phyloP scores from a whole-genome alignment of 2,329 filamentous ascomycete genomes.

The Apiospora saccharicola region DNA sequence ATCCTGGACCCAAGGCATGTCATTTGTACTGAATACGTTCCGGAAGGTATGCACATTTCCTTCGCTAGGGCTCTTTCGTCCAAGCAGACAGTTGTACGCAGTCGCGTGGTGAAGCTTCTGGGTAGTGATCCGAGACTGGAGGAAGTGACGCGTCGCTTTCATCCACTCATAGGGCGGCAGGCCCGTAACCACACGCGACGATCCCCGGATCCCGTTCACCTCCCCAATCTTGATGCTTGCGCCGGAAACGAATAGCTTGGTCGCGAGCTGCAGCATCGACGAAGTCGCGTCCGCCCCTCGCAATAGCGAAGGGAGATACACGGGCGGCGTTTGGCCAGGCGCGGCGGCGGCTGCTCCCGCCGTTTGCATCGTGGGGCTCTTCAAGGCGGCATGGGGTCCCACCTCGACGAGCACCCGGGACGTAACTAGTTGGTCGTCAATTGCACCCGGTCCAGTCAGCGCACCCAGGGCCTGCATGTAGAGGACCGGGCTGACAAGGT shows the following conservation, averaged over 20 bases:
- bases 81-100: neutral
- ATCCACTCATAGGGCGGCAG: neutral
- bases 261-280: constrained; percentile 38
- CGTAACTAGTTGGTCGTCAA: constrained; percentile 23
- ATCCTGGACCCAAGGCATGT: constrained; percentile 26
- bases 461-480: constrained; percentile 31
- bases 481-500: constrained; percentile 26
- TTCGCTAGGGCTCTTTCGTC: neutral
- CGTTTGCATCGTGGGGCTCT: neutral
- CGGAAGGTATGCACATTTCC: neutral
- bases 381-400: constrained; percentile 7
- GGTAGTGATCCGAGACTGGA: neutral
- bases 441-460: constrained; percentile 23
- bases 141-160: neutral
- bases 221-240: constrained; percentile 36
- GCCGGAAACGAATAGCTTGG: constrained; percentile 39
- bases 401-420: constrained; percentile 2
- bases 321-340: neutral
- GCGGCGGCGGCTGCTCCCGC: too few species aligned
- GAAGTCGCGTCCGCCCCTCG: constrained; percentile 32
- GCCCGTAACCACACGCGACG: neutral
- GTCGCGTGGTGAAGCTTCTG: neutral
- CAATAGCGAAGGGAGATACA: constrained; percentile 39
- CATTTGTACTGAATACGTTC: neutral
- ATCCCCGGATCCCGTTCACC: neutral